Conservation (phyloP, 2,329 filamentous ascomycete genomes). For the Xylariaceae sp. region DNA sequence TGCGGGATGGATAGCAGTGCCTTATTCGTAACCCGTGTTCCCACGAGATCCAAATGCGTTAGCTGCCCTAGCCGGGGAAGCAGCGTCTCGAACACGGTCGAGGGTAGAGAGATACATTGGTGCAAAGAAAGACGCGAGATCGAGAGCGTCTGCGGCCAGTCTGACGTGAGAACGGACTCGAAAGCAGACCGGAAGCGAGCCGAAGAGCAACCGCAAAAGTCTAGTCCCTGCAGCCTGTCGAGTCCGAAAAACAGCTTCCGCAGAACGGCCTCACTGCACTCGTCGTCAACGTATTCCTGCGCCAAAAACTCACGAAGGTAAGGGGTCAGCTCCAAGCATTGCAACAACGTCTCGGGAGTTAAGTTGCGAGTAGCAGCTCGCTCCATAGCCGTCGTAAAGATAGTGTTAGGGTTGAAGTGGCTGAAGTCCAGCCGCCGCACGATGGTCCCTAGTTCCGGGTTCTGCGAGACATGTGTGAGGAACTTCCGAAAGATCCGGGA, state of each 20-base stretch:
- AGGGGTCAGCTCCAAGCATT: constrained; percentile 72
- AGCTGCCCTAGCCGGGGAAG: constrained; percentile 70
- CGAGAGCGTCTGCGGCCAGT: constrained; percentile 58
- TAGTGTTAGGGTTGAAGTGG: constrained; percentile 79
- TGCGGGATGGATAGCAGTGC: constrained; percentile 71
- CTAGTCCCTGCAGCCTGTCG: constrained; percentile 66
- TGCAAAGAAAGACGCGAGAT: constrained; percentile 74
- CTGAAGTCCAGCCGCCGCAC: constrained; percentile 82
- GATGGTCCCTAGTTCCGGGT: constrained; percentile 71
- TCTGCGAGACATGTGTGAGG: constrained; percentile 66
- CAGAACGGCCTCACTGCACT: constrained; percentile 69
- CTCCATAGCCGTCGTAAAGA: constrained; percentile 75
- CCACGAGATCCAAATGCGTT: constrained; percentile 79
- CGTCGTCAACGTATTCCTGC: constrained; percentile 80
- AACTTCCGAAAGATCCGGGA: constrained; percentile 84
- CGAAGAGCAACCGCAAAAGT: constrained; percentile 78
- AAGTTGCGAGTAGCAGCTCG: constrained; percentile 75
- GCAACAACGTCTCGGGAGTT: constrained; percentile 71
- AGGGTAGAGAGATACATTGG: constrained; percentile 73
- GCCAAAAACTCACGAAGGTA: constrained; percentile 77
- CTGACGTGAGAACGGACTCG: constrained; percentile 53
- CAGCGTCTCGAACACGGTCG: constrained; percentile 67
- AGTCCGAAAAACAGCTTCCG: constrained; percentile 71
- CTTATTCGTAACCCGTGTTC: constrained; percentile 73
- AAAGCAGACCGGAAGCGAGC: constrained; percentile 68